Evolutionary conservation across 23 red algal species (phyloP), one percentile per base, ranked within the genome.

Genomic region (Gracilaria gracilis): DNA sequence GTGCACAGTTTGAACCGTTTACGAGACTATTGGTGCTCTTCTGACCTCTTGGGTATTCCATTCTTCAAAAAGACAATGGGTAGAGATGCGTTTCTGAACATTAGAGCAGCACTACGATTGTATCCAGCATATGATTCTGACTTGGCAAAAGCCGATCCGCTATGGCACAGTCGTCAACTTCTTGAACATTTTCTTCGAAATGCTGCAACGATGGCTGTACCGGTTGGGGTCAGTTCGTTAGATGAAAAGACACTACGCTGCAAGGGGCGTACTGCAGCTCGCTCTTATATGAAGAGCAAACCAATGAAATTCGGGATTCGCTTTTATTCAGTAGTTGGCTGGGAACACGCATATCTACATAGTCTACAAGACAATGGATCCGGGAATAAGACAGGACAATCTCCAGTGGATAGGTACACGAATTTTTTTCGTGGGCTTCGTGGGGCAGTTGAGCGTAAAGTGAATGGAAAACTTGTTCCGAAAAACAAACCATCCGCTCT

Each of bases 351-450:
- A 17, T 75, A 75, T 48, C 27, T 75, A 4, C 69, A 75, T 75
- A 44, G 12, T 4, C 23, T 75, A 33, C 42, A 44, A 17, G 69
- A 75, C 27, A 32, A 75, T 33, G 69, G 69, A 4, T 75, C 69
- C 6, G 69, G 69, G 15, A 75, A 75, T 75, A 75, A 75, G 27
- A 32, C n/a, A 23, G 42, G 69, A n/a, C n/a, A n/a, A n/a, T n/a
- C n/a, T n/a, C n/a, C n/a, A n/a, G n/a, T n/a, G n/a, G n/a, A n/a
- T n/a, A n/a, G n/a, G n/a, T n/a, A n/a, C n/a, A n/a, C n/a, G n/a
- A n/a, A n/a, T n/a, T n/a, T n/a, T n/a, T n/a, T n/a, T n/a, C n/a
- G n/a, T n/a, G n/a, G n/a, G n/a, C n/a, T n/a, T n/a, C n/a, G n/a
- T n/a, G n/a, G n/a, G 15, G 38, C 69, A 6, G 69, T 35, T 19